Conservation (phyloP, 768 basidiomycete genomes). For the Phanerodontia chrysosporium region DNA sequence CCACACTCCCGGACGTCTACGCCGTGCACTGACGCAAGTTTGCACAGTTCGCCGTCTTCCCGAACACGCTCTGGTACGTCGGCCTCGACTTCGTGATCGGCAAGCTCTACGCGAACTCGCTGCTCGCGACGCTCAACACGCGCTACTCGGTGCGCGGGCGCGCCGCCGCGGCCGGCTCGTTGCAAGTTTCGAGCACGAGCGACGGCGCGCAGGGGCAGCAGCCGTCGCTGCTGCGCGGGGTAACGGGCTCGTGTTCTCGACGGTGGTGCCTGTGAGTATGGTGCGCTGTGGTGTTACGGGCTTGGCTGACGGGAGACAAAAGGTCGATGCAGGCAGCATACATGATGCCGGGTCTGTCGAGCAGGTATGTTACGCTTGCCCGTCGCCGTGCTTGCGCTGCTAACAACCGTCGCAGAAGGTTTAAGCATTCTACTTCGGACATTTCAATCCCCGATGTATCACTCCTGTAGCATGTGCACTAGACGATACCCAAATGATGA, state of each 20-base stretch:
- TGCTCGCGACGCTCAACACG: constrained; percentile 14
- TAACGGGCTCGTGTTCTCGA: constrained; percentile 6
- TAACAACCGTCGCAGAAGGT: no score
- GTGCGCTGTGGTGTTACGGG: no score
- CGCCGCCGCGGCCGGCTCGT: neutral
- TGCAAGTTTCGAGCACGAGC: neutral
- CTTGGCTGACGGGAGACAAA: no score
- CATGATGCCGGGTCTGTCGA: neutral
- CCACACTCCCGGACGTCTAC: constrained; percentile 2
- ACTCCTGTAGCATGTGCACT: no score
- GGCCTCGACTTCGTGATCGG: constrained; percentile 48
- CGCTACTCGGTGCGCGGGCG: constrained; percentile 11
- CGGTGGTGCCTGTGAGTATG: constrained; percentile 8
- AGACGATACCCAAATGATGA: no score
- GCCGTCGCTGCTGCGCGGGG: neutral
- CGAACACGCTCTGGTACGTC: constrained; percentile 42
- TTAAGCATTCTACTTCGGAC: no score
- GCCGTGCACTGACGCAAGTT: constrained; percentile 15
- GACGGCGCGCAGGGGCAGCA: neutral
- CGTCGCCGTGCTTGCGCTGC: no score
- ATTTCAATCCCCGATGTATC: no score
- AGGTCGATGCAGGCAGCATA: no score
- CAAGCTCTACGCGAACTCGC: constrained; percentile 26
- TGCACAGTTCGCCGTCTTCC: constrained; percentile 34
- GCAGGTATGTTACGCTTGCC: no score